Evolutionary conservation across 306 rosid species (phyloP), one percentile per base, ranked within the genome.

Genomic region (Trifolium dubium): DNA sequence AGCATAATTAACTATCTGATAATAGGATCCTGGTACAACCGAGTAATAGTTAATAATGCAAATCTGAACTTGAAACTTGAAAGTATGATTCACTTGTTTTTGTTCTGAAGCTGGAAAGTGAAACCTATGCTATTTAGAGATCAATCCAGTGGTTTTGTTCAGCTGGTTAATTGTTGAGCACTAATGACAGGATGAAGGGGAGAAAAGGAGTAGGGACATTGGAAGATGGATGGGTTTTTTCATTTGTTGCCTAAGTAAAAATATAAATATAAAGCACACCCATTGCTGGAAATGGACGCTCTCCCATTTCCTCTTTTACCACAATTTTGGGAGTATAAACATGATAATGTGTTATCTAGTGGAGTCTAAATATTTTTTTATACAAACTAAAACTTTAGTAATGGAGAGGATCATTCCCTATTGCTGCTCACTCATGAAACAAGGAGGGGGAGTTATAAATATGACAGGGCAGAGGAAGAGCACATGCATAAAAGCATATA

Each of bases 21-120:
- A 6, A 51, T 51, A 51, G 29, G 58, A 51, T 23, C 29, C 23
- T 0, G 28, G 10, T 50, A 50, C 4, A 46, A 4, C 51, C 17
- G 7, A 4, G 17, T 46, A 12, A 15, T 51, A 15, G 17, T 46
- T 15, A 28, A 15, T 51, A 54, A 10, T 54, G 31, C 60, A 54
- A 18, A 23, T 19, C 13, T 19, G 60, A 31, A 19, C 60, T 18
- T 54, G 60, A 19, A 54, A 54, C 23, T 23, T 23, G 23, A 23
- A 23, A 23, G 31, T 18, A 54, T 54, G 60, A 3, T 54, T 54
- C 5, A 54, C 14, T 54, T 12, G 17, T 46, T 46, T 51, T 15
- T 51, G 23, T 15, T 51, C 58, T 51, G 58, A 51, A 50, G 58
- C 29, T 51, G 58, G 17, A 28, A 51, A 51, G 29, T 51, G 58